A percentile compares a stretch with the other conserved stretches of the same genome.
phyloP scores from a whole-genome alignment of 257 asterid species.

The Plantago elongata region DNA sequence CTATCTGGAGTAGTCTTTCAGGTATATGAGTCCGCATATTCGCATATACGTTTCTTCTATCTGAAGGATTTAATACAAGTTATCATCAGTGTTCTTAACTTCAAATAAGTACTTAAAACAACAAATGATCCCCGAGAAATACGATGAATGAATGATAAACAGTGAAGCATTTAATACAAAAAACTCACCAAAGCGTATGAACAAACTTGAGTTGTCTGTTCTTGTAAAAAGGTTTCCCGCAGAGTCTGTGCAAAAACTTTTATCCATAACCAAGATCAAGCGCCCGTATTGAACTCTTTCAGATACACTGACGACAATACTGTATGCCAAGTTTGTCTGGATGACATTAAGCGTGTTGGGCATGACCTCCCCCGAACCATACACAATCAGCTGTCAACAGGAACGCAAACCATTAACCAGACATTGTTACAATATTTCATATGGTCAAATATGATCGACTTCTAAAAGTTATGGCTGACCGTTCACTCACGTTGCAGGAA shows the following conservation, averaged over 20 bases:
- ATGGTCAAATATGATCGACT: background rate
- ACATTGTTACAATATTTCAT: background rate
- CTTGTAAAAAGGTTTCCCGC: slow-evolving; percentile 75
- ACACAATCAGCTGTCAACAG: slow-evolving; percentile 69
- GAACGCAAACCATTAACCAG: slow-evolving; percentile 11
- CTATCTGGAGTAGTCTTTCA: slow-evolving; percentile 62
- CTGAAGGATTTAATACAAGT: slow-evolving; percentile 33
- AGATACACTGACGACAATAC: slow-evolving; percentile 56
- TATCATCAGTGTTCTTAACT: background rate
- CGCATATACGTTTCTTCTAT: slow-evolving; percentile 64
- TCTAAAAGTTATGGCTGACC: slow-evolving; percentile 19
- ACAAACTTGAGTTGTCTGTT: slow-evolving; percentile 63
- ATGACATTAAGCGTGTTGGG: slow-evolving; percentile 51
- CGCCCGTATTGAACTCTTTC: slow-evolving; percentile 60
- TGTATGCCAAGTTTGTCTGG: slow-evolving; percentile 54
- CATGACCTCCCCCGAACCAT: slow-evolving; percentile 71
- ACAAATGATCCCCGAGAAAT: too few species aligned
- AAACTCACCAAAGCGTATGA: slow-evolving; percentile 72
- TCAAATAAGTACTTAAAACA: background rate
- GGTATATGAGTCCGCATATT: slow-evolving; percentile 75
- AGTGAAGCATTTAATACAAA: background rate
- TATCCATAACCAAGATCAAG: slow-evolving; percentile 62
- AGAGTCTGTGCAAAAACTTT: slow-evolving; percentile 62
- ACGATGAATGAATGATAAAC: too few species aligned
- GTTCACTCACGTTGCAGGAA: slow-evolving; percentile 83